A percentile compares a stretch with the other conserved stretches of the same genome.
Conservation (phyloP, 257 asterid genomes). For the Jasminum sambac region DNA sequence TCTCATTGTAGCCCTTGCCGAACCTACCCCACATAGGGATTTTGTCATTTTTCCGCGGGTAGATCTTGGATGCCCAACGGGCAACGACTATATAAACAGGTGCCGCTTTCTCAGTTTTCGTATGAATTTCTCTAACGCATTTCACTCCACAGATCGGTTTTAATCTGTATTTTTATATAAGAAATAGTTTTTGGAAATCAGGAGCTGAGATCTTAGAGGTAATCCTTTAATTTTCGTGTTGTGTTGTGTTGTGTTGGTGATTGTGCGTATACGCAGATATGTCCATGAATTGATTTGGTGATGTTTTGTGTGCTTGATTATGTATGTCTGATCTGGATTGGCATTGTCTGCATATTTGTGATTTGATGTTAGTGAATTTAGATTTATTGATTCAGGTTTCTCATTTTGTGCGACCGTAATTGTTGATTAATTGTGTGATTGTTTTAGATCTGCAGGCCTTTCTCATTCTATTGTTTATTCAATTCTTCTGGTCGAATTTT, state of each 20-base stretch:
- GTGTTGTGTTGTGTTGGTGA: not conserved
- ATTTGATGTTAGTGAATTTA: conserved; percentile 20
- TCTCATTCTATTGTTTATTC: conserved; percentile 10
- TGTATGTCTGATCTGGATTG: conserved; percentile 29
- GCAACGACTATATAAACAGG: conserved; percentile 42
- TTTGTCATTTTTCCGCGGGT: conserved; percentile 21
- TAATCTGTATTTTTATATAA: conserved; percentile 9
- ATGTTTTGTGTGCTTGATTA: conserved; percentile 17
- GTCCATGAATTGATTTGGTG: not conserved
- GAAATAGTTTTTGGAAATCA: conserved; percentile 16
- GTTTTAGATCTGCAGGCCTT: conserved; percentile 22
- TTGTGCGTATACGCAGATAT: not conserved
- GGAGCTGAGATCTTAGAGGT: conserved; percentile 34
- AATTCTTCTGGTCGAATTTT: conserved; percentile 11
- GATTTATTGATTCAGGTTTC: conserved; percentile 19
- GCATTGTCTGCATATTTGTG: conserved; percentile 15
- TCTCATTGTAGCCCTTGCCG: conserved; percentile 20
- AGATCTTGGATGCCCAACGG: conserved; percentile 41
- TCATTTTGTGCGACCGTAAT: conserved; percentile 10
- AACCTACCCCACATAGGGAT: conserved; percentile 25
- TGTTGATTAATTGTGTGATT: conserved; percentile 4
- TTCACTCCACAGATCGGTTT: conserved; percentile 15
- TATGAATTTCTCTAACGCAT: conserved; percentile 24
- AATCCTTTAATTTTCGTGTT: conserved; percentile 15
- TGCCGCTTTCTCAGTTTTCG: conserved; percentile 37